These are phyloP conservation scores for Myriosclerotinia curreyana DNA, from an alignment of 2,329 filamentous ascomycete species.

Conservation along the genomic window DNA sequence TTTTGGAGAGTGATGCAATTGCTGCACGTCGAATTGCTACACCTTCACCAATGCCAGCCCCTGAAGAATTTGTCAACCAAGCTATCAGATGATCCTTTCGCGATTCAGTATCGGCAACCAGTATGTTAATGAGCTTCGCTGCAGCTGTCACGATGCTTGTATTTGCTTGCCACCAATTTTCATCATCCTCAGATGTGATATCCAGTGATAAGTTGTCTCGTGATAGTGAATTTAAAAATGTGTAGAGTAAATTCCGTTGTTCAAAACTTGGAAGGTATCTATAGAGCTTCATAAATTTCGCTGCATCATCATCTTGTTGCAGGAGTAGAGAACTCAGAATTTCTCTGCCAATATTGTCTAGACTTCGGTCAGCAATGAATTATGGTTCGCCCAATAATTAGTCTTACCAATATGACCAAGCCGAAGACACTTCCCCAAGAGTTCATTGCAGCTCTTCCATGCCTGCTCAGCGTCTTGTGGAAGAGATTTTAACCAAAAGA, in stretches of 20 bases:
- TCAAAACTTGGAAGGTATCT: slow-evolving; percentile 33
- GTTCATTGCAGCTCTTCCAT: slow-evolving; percentile 35
- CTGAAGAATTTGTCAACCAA: slow-evolving; percentile 64
- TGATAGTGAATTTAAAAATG: slow-evolving; percentile 34
- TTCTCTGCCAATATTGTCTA: slow-evolving; percentile 35
- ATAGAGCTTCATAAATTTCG: slow-evolving; percentile 33
- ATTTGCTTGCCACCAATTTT: slow-evolving; percentile 38
- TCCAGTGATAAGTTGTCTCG: slow-evolving; percentile 31
- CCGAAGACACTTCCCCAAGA: slow-evolving; percentile 36
- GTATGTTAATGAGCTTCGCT: slow-evolving; percentile 52
- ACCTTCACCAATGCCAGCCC: slow-evolving; percentile 61
- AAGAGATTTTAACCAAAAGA: slow-evolving; percentile 31
- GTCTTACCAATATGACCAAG: slow-evolving; percentile 38
- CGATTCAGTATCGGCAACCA: slow-evolving; percentile 49
- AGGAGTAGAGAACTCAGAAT: slow-evolving; percentile 32
- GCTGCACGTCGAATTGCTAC: slow-evolving; percentile 66
- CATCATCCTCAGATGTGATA: slow-evolving; percentile 32
- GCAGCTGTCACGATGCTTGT: slow-evolving; percentile 51
- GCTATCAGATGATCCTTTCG: slow-evolving; percentile 55
- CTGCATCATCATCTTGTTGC: slow-evolving; percentile 26
- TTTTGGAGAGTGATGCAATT: slow-evolving; percentile 54
- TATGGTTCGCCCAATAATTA: background rate
- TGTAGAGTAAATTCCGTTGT: slow-evolving; percentile 35
- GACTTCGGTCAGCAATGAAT: slow-evolving; percentile 20
- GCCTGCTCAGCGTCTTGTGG: slow-evolving; percentile 26